Base-by-base conservation (phyloP, 805 yeast genomes). In the Yarrowia sp. region DNA sequence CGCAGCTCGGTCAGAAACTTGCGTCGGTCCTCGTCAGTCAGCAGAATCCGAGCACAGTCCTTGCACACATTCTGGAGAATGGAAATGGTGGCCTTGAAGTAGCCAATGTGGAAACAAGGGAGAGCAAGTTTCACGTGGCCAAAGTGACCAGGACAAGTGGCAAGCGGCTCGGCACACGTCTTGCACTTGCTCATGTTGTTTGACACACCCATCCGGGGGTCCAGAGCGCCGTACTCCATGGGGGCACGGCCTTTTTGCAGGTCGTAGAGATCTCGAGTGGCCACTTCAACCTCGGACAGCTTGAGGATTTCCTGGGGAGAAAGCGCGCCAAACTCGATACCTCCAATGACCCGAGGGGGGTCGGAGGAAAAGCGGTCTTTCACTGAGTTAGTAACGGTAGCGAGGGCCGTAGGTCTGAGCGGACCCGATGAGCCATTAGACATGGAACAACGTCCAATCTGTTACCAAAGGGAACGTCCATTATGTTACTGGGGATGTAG, bases 21-120 rank as follows among this genome's bases (percentile, higher is more conserved):
- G 70, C 93, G 82, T 74, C 89, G 91, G 38, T 87, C 83, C 56
- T 81, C 83, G 73, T 91, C 97, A 72, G 89, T 91, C 52, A 95
- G 80, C 71, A 95, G 80, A 32, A 95, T 79, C 10, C 88, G 81
- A 0, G 97, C 90, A 80, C 99, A 95, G 71, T 84, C 86, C 77
- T 95, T 95, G 82, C 99, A 95, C 71, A 95, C 87, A 67, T 91
- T 86, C 78, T 95, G 99, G 68, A 95, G 80, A 49, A 95, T 92
- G 75, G 87, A 89, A 72, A 95, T 90, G 26, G 92, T 90, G 52
- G 93, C 88, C 77, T 94, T 94, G 84, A 95, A 95, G 78, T 93
- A 95, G 19, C 99, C 99, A 58, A 95, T 95, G 76, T 95, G 99
- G 81, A 94, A 95, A 14, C 93, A 98, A 1, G 99, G 99, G 55